Percentiles rank a stretch among this genome's conserved stretches.
phyloP scores from a whole-genome alignment of 371 early-diverging fungal species.

The Entomophthora muscae region DNA sequence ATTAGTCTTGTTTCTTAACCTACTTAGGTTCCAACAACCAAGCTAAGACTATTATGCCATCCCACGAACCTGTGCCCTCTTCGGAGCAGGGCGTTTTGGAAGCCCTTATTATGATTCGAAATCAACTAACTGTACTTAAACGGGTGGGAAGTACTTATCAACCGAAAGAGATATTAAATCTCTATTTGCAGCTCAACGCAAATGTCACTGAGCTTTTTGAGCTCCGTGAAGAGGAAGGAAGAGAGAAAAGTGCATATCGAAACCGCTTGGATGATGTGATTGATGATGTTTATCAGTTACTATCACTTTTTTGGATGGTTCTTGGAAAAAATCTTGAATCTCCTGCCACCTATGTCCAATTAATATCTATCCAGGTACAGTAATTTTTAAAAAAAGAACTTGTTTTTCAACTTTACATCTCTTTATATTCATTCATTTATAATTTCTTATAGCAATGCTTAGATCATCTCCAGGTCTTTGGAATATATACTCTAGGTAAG shows the following conservation, averaged over 20 bases:
- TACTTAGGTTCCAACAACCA: too few relatives aligned
- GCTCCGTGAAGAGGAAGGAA: conserved; percentile 20
- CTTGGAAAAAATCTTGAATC: conserved; percentile 56
- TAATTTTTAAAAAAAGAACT: neutral
- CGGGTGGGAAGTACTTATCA: conserved; percentile 47
- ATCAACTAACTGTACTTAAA: conserved; percentile 47
- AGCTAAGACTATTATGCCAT: neutral
- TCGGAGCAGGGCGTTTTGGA: conserved; percentile 45
- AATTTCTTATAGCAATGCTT: conserved; percentile 35
- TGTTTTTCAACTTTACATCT: neutral
- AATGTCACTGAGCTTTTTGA: conserved; percentile 31
- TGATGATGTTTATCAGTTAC: conserved; percentile 60
- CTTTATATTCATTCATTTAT: neutral
- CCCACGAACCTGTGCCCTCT: conserved; percentile 17
- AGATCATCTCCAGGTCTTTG: conserved; percentile 43
- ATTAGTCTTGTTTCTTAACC: too few relatives aligned
- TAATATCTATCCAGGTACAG: conserved; percentile 54
- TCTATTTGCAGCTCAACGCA: conserved; percentile 39
- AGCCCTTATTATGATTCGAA: conserved; percentile 43
- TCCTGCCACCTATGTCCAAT: conserved; percentile 60
- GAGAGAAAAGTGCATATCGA: conserved; percentile 18
- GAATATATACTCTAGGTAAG: conserved; percentile 35
- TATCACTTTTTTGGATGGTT: conserved; percentile 61
- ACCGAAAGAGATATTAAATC: conserved; percentile 27
- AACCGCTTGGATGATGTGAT: conserved; percentile 53